Evolutionary conservation across 1,139 yeast species (phyloP).

Genomic region (Meyerozyma smithsonii): DNA sequence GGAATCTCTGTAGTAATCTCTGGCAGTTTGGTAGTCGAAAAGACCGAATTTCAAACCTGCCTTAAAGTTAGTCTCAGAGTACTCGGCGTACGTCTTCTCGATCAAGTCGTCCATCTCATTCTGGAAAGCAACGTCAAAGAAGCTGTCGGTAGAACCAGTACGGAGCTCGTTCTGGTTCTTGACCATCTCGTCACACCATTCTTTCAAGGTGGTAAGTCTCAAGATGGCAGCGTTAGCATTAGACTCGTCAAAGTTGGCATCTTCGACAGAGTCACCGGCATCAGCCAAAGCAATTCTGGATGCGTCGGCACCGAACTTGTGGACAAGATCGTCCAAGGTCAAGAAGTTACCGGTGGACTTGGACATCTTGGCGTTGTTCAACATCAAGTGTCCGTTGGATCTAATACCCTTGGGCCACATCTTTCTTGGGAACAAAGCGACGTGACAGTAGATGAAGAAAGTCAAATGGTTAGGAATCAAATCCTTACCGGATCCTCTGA

Average conservation of each 20-base stretch:
- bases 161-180: conserved; percentile 53
- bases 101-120: conserved; percentile 87
- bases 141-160: conserved; percentile 60
- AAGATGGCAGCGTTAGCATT: conserved; percentile 97
- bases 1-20: conserved; percentile 93
- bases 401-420: conserved; percentile 95
- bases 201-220: conserved; percentile 86
- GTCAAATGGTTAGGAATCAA: conserved; percentile 96
- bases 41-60: conserved; percentile 85
- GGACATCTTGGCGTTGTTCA: conserved; percentile 97
- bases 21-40: conserved; percentile 89
- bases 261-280: conserved; percentile 97
- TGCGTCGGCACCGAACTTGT: conserved; percentile 97
- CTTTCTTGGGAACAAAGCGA: conserved; percentile 84
- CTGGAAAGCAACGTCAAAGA: conserved; percentile 86
- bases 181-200: conserved; percentile 84
- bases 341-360: conserved; percentile 96
- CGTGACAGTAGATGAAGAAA: conserved; percentile 88
- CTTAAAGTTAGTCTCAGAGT: conserved; percentile 73
- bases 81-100: conserved; percentile 66
- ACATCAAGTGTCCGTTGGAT: conserved; percentile 91
- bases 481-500: conserved; percentile 92
- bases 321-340: conserved; percentile 79
- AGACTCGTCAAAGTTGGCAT: conserved; percentile 95
- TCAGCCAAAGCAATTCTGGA: conserved; percentile 96